These are phyloP conservation scores for Collybiopsis confluens DNA, from an alignment of 768 basidiomycete genomes.

Conservation along the genomic window DNA sequence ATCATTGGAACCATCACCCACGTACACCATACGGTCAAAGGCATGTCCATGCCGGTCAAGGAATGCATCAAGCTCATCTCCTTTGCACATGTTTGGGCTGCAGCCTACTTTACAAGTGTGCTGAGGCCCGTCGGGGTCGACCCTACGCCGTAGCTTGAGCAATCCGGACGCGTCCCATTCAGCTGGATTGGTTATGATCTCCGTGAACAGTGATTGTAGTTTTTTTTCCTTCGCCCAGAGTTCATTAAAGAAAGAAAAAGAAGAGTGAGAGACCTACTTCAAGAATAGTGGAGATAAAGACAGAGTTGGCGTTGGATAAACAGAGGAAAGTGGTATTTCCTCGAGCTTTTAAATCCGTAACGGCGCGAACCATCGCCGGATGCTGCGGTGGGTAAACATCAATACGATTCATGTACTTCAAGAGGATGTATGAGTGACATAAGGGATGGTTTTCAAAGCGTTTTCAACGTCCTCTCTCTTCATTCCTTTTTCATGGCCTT, in stretches of 20 bases:
- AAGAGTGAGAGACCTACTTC: slow-evolving; percentile 41
- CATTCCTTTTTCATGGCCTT: slow-evolving; percentile 66
- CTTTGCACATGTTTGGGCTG: slow-evolving; percentile 97
- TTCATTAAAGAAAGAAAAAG: background rate
- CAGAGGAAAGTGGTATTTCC: slow-evolving; percentile 78
- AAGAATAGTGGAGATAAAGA: slow-evolving; percentile 89
- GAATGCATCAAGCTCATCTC: slow-evolving; percentile 89
- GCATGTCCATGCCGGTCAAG: slow-evolving; percentile 52
- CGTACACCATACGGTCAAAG: slow-evolving; percentile 80
- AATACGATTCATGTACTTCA: background rate
- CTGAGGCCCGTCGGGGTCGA: slow-evolving; percentile 74
- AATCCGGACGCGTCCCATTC: slow-evolving; percentile 69
- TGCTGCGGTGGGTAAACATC: slow-evolving; percentile 49
- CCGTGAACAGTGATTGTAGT: slow-evolving; percentile 67
- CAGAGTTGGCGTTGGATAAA: slow-evolving; percentile 89
- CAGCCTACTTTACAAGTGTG: slow-evolving; percentile 87
- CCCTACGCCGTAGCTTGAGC: slow-evolving; percentile 69
- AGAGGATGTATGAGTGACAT: slow-evolving; percentile 47
- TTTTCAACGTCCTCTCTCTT: slow-evolving; percentile 72
- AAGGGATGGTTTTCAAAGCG: slow-evolving; percentile 78
- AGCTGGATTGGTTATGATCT: slow-evolving; percentile 92
- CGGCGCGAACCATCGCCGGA: slow-evolving; percentile 92
- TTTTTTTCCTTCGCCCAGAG: slow-evolving; percentile 57
- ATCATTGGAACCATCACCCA: slow-evolving; percentile 95
- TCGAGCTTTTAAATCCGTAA: slow-evolving; percentile 67